Base-by-base conservation (phyloP, 2,329 filamentous ascomycete genomes). In the Xylaria polymorpha region DNA sequence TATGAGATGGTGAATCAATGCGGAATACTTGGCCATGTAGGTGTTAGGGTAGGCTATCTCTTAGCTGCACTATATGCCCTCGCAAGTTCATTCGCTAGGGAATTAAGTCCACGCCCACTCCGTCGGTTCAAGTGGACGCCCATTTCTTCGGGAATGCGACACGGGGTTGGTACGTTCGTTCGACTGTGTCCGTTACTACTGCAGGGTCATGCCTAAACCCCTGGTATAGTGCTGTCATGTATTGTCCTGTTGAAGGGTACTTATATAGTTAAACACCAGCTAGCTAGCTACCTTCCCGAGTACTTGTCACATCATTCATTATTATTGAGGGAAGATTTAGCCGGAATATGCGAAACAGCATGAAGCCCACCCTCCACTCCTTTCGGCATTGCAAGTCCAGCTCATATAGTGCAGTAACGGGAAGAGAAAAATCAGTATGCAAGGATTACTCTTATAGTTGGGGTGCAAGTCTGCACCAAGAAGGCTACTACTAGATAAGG, bases 271-370 rank as follows among this genome's bases (percentile, higher is more conserved):
- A 50, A n/a, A 43, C n/a, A 41, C 22, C 3, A 29, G n/a, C 32
- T 32, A 61, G 2, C 15, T n/a, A n/a, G n/a, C n/a, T n/a, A n/a
- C n/a, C n/a, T n/a, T n/a, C n/a, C n/a, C n/a, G n/a, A n/a, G n/a
- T 32, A 44, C 22, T 25, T 62, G 37, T 50, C 22, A 43, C 35
- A 46, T 43, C 10, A 39, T 41, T 61, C 55, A 50, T 29, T 29
- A 29, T 29, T 29, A 29, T 10, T 29, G 44, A 58, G 37, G 20
- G 14, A 53, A 60, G n/a, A 66, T 69, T 69, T 69, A 69, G 67
- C 67, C 67, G 67, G 58, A 66, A 69, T 67, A 41, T 56, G 57
- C 61, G 48, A 61, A 66, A 62, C 63, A 46, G 51, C 18, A 25
- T 60, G 39, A 37, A 57, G 62, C 58, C 29, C 53, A 37, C 51